Evolutionary conservation across 306 rosid genomes (phyloP).

Genomic region (Begonia peltatifolia): DNA sequence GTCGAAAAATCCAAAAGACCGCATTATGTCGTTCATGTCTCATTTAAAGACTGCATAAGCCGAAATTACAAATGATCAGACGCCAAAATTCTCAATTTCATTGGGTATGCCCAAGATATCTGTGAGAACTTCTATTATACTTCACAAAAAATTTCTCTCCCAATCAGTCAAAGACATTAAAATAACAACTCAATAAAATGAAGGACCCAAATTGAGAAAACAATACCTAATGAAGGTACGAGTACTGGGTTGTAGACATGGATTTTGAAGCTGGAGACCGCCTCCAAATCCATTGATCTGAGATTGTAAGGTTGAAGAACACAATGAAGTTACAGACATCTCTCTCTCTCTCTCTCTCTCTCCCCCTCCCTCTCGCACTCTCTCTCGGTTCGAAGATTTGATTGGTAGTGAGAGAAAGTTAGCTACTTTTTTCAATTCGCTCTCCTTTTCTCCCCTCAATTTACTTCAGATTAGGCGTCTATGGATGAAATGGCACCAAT

Average conservation of each 20-base stretch:
- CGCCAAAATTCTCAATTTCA: too few relatives aligned
- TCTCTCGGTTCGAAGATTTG: slow-evolving; percentile 6
- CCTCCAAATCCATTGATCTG: slow-evolving; percentile 41
- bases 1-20: too few relatives aligned
- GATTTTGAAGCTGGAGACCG: slow-evolving; percentile 32
- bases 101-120: too few relatives aligned
- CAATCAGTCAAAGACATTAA: neutral
- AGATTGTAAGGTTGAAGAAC: slow-evolving; percentile 65
- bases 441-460: slow-evolving; percentile 5
- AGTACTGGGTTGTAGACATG: slow-evolving; percentile 38
- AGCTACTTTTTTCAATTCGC: slow-evolving; percentile 1
- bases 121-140: too few relatives aligned
- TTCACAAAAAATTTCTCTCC: too few relatives aligned
- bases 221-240: slow-evolving; percentile 51
- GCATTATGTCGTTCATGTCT: too few relatives aligned
- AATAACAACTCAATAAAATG: neutral
- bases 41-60: too few relatives aligned
- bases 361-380: too few relatives aligned
- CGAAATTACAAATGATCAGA: too few relatives aligned
- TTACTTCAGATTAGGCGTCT: too few relatives aligned
- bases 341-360: slow-evolving; percentile 2
- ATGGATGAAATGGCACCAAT: too few relatives aligned
- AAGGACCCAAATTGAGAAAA: slow-evolving; percentile 8
- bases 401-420: slow-evolving; percentile 13
- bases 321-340: slow-evolving; percentile 66